Base-by-base conservation (phyloP, 2,329 filamentous ascomycete genomes). In the Monosporascus sp. region DNA sequence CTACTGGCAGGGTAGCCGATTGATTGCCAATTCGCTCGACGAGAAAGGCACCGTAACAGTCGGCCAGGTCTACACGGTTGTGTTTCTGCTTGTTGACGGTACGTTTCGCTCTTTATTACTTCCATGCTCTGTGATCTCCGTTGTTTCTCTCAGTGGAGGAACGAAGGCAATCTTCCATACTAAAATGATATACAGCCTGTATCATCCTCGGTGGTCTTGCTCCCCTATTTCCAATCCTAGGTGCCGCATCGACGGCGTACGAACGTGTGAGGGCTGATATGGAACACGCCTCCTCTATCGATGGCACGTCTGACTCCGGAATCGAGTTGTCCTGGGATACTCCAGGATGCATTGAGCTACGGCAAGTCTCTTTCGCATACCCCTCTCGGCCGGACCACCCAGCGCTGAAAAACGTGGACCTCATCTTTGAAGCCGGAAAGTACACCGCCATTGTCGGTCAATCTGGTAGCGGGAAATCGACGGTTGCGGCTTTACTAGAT, bases 1-100 rank as follows among this genome's bases (percentile, higher is more conserved):
- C 0, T 88, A 86, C 63, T 88, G 84, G 82, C 79, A 87, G 64
- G 85, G 85, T 48, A 84, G 81, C 57, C 74, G 72, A 37, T 77
- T 77, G 50, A 77, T 85, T 43, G 61, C 63, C 7, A 57, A 60
- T 24, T 53, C 62, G 3, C 51, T 63, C 20, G 49, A 50, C 2
- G 59, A 56, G 2, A 53, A 54, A 7, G 61, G 58, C 2, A 76
- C 75, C 11, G 49, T 59, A 4, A 65, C 58, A 1, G 58, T 68
- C 16, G 65, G 65, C 7, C 58, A 62, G 52, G 60, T 80, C 5
- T 82, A 80, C 51, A 78, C 78, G 0, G 78, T 81, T 4, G 76
- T 81, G 0, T 78, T 81, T 43, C 64, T 81, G 19, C 75, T 81
- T 9, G 68, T 82, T 9, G 78, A 81, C 58, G 78, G 63, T 65